Percentiles rank a stretch among this genome's conserved stretches.
These are phyloP conservation scores for Begonia loranthoides DNA, from an alignment of 306 rosid genomes.

Conservation along the genomic window DNA sequence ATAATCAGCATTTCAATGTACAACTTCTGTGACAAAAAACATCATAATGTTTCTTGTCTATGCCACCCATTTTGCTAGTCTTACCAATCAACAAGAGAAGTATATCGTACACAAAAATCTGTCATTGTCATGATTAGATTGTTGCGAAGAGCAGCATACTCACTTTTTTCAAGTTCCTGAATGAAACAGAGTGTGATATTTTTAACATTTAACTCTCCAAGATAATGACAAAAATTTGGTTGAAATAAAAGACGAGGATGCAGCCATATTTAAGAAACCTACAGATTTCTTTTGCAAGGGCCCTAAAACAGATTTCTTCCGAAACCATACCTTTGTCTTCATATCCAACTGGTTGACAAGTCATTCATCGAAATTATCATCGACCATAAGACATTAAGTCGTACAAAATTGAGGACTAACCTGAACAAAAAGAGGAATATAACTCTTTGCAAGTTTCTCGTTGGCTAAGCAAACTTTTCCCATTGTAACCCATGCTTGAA, in stretches of 20 bases:
- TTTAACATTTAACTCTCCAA: too few relatives aligned
- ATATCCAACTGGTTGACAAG: too few relatives aligned
- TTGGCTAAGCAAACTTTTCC: slow-evolving; percentile 95
- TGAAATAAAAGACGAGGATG: too few relatives aligned
- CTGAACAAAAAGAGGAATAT: slow-evolving; percentile 83
- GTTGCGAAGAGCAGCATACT: slow-evolving; percentile 78
- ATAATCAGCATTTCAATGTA: slow-evolving; percentile 13
- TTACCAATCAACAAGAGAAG: slow-evolving; percentile 97
- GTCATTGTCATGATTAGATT: slow-evolving; percentile 78
- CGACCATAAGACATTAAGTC: too few relatives aligned
- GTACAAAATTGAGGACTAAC: slow-evolving; percentile 19
- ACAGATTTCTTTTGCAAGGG: too few relatives aligned
- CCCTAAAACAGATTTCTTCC: too few relatives aligned
- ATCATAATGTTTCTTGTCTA: not conserved
- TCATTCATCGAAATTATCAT: too few relatives aligned
- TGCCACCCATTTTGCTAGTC: slow-evolving; percentile 10
- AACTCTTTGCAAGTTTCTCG: slow-evolving; percentile 72
- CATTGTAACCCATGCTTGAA: slow-evolving; percentile 85
- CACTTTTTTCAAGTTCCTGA: slow-evolving; percentile 79
- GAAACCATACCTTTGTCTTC: too few relatives aligned
- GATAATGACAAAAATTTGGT: too few relatives aligned
- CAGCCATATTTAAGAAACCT: too few relatives aligned
- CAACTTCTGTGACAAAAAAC: not conserved
- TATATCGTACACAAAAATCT: slow-evolving; percentile 86
- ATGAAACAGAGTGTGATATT: not conserved